Evolutionary conservation across 1,284 basidiomycete species (phyloP), one percentile per base, ranked within the genome.

Genomic region (Heterobasidion parviporum): DNA sequence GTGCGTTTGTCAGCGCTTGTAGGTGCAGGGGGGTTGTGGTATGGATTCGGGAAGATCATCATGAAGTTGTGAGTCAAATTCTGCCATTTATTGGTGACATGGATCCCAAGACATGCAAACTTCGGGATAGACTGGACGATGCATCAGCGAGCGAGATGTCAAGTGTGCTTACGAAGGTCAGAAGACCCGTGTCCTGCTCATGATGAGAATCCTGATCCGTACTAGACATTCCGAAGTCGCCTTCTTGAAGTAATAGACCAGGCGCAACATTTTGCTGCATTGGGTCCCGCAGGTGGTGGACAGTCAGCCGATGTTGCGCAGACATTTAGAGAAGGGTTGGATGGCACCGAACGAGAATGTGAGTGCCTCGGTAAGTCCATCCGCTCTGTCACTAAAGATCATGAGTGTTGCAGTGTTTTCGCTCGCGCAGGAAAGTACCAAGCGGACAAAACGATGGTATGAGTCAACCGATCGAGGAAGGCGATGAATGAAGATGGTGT

Each of bases 11-110:
- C 88, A 4, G 79, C 78, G 38, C 79, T 94, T 3, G 91, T 95
- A 3, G 93, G 93, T 6, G 83, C 85, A n/a, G 89, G 89, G 7
- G 89, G 91, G 3, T 72, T 84, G 62, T 96, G 93, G 93, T 96
- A 95, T 67, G 85, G 85, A 2, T 94, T 93, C 68, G 93, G 93
- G 12, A 83, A 84, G 65, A 82, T 83, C 62, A 82, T 94, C 57
- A 87, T 87, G 72, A 83, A 85, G 54, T 79, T 94, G 91, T 91
- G 65, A 63, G 83, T 74, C 7, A 12, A 6, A 26, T 38, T 32
- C 50, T 16, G 26, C 38, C 35, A 51, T 33, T 26, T 41, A 10
- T 14, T 7, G 6, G 2, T 48, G 14, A 16, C 3, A 14, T 14
- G 46, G 9, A 12, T 26, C 12, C 46, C 10, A 12, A 48, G 26